These are phyloP conservation scores for Sporisorium iseilematis-ciliati DNA, from an alignment of 1,284 basidiomycete genomes.

Conservation along the genomic window DNA sequence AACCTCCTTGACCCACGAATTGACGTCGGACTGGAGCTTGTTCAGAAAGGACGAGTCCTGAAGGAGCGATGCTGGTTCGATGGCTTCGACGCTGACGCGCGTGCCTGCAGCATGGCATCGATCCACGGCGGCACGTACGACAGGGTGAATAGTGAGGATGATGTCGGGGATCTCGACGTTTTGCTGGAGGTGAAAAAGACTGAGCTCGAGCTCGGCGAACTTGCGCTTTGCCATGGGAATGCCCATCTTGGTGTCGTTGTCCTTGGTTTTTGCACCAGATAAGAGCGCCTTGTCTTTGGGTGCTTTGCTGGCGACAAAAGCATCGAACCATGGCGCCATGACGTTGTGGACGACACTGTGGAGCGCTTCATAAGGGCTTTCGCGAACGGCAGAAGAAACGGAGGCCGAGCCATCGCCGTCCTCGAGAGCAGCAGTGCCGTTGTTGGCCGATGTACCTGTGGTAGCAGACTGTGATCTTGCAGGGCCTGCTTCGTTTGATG, in stretches of 20 bases:
- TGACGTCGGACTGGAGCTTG: constrained; percentile 91
- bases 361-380: constrained; percentile 87
- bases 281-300: constrained; percentile 49
- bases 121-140: constrained; percentile 84
- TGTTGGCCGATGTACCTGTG: not conserved
- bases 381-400: constrained; percentile 50
- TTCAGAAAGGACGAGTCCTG: constrained; percentile 93
- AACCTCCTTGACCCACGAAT: constrained; percentile 97
- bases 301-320: constrained; percentile 79
- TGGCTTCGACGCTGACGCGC: constrained; percentile 81
- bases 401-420: constrained; percentile 25
- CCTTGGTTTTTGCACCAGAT: constrained; percentile 54
- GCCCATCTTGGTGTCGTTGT: constrained; percentile 80
- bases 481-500: constrained; percentile 12
- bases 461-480: constrained; percentile 8
- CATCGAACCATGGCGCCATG: constrained; percentile 98
- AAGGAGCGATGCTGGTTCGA: constrained; percentile 78
- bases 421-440: constrained; percentile 14
- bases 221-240: constrained; percentile 99
- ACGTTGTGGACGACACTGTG: constrained; percentile 96
- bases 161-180: constrained; percentile 99
- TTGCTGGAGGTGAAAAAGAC: constrained; percentile 93
- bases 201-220: constrained; percentile 97
- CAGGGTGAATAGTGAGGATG: constrained; percentile 89
- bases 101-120: constrained; percentile 73